Conservation (phyloP, 257 asterid species). For the Ehretia macrophylla region DNA sequence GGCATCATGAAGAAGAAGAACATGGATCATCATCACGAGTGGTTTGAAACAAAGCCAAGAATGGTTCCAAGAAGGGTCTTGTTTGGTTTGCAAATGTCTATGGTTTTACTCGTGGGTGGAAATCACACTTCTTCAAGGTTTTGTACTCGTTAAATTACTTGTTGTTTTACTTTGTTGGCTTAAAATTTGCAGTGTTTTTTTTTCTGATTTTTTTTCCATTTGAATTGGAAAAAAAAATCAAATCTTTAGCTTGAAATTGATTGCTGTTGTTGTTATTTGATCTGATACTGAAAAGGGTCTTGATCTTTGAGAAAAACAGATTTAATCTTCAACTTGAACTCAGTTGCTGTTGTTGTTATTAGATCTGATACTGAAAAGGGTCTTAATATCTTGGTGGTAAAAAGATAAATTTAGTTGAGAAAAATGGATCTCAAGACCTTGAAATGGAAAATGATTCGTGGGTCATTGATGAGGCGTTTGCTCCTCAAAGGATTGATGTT, state of each 20-base stretch:
- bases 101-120: conserved; percentile 89
- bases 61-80: conserved; percentile 53
- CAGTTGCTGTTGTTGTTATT: conserved; percentile 9
- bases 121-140: conserved; percentile 97
- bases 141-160: conserved; percentile 67
- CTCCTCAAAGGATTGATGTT: conserved; percentile 52
- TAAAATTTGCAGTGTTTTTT: conserved; percentile 14
- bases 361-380: conserved; percentile 26
- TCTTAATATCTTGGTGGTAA: conserved; percentile 11
- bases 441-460: conserved; percentile 50
- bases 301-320: conserved; percentile 28
- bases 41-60: conserved; percentile 41
- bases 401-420: conserved; percentile 2
- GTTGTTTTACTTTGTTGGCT: conserved; percentile 15
- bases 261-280: conserved; percentile 16
- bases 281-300: conserved; percentile 23
- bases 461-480: conserved; percentile 48
- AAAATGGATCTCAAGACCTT: conserved; percentile 43
- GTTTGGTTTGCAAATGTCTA: conserved; percentile 62
- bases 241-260: conserved; percentile 17
- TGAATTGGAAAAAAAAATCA: conserved; percentile 20
- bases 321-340: conserved; percentile 18
- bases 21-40: conserved; percentile 10
- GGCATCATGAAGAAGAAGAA: conserved; percentile 8
- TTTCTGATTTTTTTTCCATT: conserved; percentile 5